Evolutionary conservation across 192 early-diverging fungal genomes (phyloP), one percentile per base, ranked within the genome.

Genomic region (Dissophora ornata): DNA sequence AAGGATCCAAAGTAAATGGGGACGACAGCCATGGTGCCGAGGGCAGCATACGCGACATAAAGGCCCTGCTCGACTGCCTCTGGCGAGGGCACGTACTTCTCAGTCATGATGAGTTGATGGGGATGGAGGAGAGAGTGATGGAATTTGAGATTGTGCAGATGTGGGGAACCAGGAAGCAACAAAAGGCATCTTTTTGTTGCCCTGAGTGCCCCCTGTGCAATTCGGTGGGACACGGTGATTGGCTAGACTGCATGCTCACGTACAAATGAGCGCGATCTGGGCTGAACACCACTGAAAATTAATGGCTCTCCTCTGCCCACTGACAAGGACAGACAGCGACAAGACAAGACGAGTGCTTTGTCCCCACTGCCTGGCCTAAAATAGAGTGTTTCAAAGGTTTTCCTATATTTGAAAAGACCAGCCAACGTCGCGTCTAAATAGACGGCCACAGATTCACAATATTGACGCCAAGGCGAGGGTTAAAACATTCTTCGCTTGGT

Each of bases 1-100:
- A 85, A 85, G 12, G 96, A 92, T 19, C 96, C 96, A 75, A 84
- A 83, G 82, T 94, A 93, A 62, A 98, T 97, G 18, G 96, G 95
- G 28, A 86, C 74, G 13, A 94, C 80, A 9, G 96, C 96, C 93
- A 98, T 95, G 12, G 89, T 73, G 40, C 90, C 81, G 44, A 98
- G 80, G 19, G 93, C 94, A 36, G 83, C 86, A 67, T 98, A 98
- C n/a, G 96, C 95, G 40, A 91, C 57, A 19, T 90, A 82, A 4
- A 93, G 70, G 24, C 88, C 89, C 16, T 57, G 41, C 45, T 82
- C 81, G 42, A 56, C 52, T 25, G 26, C 64, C 46, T 77, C 64
- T 38, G 73, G 73, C 50, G 73, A 44, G 3, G 73, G 73, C 54
- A 67, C 73, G 53, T 36, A 77, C 51, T 77, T 77, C 44, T 77